Conservation (phyloP, 1,284 basidiomycete genomes). For the Melanopsichium pennsylvanicum region DNA sequence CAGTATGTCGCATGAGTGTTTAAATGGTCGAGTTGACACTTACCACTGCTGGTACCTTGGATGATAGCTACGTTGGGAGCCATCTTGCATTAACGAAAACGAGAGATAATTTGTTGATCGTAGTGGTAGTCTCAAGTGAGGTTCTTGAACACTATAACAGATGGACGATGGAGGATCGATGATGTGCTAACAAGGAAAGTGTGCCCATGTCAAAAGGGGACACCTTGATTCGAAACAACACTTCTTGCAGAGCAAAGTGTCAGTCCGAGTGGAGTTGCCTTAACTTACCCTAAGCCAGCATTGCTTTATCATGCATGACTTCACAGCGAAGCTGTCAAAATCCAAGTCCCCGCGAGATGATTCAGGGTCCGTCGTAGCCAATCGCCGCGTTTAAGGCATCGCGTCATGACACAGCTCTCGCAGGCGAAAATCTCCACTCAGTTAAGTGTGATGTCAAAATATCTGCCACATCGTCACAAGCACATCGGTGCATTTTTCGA, state of each 20-base stretch:
- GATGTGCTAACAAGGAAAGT: too few species aligned
- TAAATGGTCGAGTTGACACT: too few species aligned
- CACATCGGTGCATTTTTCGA: too few species aligned
- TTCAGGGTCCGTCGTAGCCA: constrained; percentile 30
- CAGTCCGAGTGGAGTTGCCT: too few species aligned
- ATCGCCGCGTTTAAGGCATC: not conserved
- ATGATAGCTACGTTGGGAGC: constrained; percentile 57
- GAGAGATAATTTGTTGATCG: too few species aligned
- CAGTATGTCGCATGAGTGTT: not conserved
- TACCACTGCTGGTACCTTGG: constrained; percentile 51
- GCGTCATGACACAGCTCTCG: constrained; percentile 35
- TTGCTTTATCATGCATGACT: not conserved
- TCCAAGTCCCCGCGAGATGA: constrained; percentile 3
- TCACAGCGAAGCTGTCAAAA: constrained; percentile 20
- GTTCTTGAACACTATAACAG: too few species aligned
- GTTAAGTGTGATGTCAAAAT: too few species aligned
- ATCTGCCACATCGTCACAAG: not conserved
- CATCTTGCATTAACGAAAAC: constrained; percentile 7
- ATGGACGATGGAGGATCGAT: too few species aligned
- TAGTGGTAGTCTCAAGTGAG: not conserved
- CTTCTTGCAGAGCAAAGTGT: too few species aligned
- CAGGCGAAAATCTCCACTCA: constrained; percentile 20
- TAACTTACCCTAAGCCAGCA: constrained; percentile 34
- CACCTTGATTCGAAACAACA: too few species aligned
- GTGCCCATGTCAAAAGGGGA: too few species aligned